Base-by-base conservation (phyloP, 2,329 filamentous ascomycete genomes). In the Periconia macrospinosa region DNA sequence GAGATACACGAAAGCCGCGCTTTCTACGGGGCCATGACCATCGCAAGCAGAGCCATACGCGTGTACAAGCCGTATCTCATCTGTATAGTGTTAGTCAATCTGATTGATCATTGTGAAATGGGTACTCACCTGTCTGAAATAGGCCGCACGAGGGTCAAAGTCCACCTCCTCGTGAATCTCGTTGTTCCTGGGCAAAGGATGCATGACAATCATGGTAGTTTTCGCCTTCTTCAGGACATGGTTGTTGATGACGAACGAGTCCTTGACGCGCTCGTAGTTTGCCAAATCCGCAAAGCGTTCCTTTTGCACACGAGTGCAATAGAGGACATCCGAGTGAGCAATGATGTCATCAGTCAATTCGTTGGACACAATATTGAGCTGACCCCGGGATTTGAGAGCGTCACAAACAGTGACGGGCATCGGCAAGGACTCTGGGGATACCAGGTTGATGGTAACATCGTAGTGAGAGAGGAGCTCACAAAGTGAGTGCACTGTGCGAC, bases 31-130 rank as follows among this genome's bases (percentile, higher is more conserved):
- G 81, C 86, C 89, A 99, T 89, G 75, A 97, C 91, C 75, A 97
- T 81, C 63, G 94, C 94, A 75, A 99, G 83, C 78, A 99, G 79
- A 65, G 94, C 94, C 94, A 99, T 99, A 74, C 94, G 89, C 76
- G 90, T 95, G 83, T 97, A 97, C 67, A 99, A 85, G 66, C 94
- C 94, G 78, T 97, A 97, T 78, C 89, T 86, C 93, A 97, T 97
- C 92, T 97, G 69, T 54, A 45, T 14, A 60, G 30, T 43, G 72
- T 86, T 75, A 85, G 80, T 61, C 61, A 52, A 43, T 15, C 19
- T 43, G 20, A 23, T 15, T 2, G 47, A 10, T 17, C 2, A 6
- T 30, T 11, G 41, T 17, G 40, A n/a, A 10, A 30, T 37, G 27
- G 33, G 46, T 41, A 67, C 90, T 86, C 79, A 96, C 93, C 89